Evolutionary conservation across 2,329 filamentous ascomycete genomes (phyloP), one percentile per base, ranked within the genome.

Genomic region (Scolecobasidium constrictum): DNA sequence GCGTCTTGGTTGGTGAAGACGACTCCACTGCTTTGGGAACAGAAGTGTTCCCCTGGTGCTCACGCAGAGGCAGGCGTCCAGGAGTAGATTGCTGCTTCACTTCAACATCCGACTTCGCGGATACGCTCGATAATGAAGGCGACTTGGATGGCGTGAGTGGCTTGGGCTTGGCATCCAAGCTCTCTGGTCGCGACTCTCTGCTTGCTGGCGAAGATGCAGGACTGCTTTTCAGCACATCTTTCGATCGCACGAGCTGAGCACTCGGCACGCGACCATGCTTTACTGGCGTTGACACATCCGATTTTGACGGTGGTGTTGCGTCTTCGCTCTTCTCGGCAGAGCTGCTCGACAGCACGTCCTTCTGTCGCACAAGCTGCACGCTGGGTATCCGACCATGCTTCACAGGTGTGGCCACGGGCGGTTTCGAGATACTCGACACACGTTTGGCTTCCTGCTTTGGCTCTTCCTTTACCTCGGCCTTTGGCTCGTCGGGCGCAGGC

Each of bases 201-300:
- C 26, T 31, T 7, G n/a, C 9, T n/a, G 26, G 7, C 17, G 42
- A 48, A 50, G 53, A 48, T 44, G 51, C 50, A 11, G 38, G 31
- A 49, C 53, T 59, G 49, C 56, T 63, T 26, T 56, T 48, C 45
- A 61, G 49, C 18, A 59, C 50, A 42, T 60, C 53, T 45, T 55
- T 53, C 31, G 53, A 44, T 49, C 59, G 60, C 28, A 58, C 59
- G 6, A 58, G 51, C 6, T 54, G 51, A 39, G 53, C 48, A 44
- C 51, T 34, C 45, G 53, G 37, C n/a, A 15, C 9, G 9, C 12
- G 9, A 7, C 7, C 11, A n/a, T 36, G 35, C 35, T 7, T 36
- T 15, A 11, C 7, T 18, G 35, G 12, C 11, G 35, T 36, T 36
- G 9, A 9, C 9, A 7, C 35, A 11, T 9, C 17, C 16, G 35